Evolutionary conservation across 1,284 basidiomycete species (phyloP), one percentile per base, ranked within the genome.

Genomic region (Leccinum pachyderme): DNA sequence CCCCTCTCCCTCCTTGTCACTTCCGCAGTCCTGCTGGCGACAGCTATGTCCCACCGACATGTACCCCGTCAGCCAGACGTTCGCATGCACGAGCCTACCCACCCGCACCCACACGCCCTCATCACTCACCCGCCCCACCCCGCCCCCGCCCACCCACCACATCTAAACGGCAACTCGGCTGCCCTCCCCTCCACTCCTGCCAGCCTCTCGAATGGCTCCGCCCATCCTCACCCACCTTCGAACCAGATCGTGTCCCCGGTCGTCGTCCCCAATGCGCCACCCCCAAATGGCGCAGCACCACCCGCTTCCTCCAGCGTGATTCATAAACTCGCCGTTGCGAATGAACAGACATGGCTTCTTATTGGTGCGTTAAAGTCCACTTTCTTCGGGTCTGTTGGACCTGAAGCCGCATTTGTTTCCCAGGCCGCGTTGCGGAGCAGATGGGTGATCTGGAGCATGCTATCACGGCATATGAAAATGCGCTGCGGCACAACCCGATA

Each of bases 321-420:
- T 55, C 82, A 86, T 73, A 90, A 91, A 64, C 80, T 95, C 49
- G 85, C 86, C 25, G 78, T 80, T 37, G 91, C 93, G 52, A 94
- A 95, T 70, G 93, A 95, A 70, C 88, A 92, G 72, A 95, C 93
- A 41, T 95, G 93, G 93, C 81, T 95, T 60, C 77, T 94, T 63
- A 94, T 95, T 72, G 93, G 93, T 92, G 25, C 52, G 82, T 67
- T 51, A 32, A 41, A 59, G 31, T 59, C 57, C 54, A 52, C 51
- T 61, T 58, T 46, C 39, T 33, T n/a, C 35, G 27, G 29, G 27
- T 32, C 9, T 15, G 28, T 41, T 18, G 31, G 24, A 24, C 29
- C 50, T 60, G 56, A 57, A 52, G 32, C 22, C 37, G 52, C 22
- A 44, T 37, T 57, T 52, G 52, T 64, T 69, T 70, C 65, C 54